A percentile compares a stretch with the other conserved stretches of the same genome.
Conservation (phyloP, 2,329 filamentous ascomycete species). For the Cercospora nicotianae region DNA sequence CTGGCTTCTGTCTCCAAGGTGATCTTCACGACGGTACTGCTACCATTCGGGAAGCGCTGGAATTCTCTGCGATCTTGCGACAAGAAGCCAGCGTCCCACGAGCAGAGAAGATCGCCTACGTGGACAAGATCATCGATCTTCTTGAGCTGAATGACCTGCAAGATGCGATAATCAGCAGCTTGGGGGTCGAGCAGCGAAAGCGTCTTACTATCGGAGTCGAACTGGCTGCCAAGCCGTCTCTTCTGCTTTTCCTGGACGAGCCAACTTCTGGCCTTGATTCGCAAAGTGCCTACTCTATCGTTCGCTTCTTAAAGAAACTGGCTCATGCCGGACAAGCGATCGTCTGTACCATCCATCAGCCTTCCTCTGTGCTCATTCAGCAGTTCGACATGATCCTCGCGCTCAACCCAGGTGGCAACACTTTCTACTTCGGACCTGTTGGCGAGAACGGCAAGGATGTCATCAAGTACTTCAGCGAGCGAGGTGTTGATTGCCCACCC, state of each 20-base stretch:
- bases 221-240: slow-evolving; percentile 66
- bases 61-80: slow-evolving; percentile 67
- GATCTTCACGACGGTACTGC: slow-evolving; percentile 69
- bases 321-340: slow-evolving; percentile 67
- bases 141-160: slow-evolving; percentile 66
- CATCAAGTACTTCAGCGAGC: slow-evolving; percentile 66
- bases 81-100: slow-evolving; percentile 57
- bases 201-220: slow-evolving; percentile 73
- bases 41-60: slow-evolving; percentile 66
- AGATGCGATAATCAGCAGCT: slow-evolving; percentile 64
- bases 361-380: slow-evolving; percentile 66
- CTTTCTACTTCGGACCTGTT: slow-evolving; percentile 72
- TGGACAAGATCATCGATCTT: slow-evolving; percentile 65
- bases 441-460: slow-evolving; percentile 66
- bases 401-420: slow-evolving; percentile 67
- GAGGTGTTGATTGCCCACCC: slow-evolving; percentile 66
- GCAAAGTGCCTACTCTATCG: slow-evolving; percentile 67
- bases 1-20: slow-evolving; percentile 71
- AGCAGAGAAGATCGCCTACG: slow-evolving; percentile 65
- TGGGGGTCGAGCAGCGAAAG: slow-evolving; percentile 71
- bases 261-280: slow-evolving; percentile 70
- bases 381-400: slow-evolving; percentile 74
- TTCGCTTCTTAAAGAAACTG: slow-evolving; percentile 68
- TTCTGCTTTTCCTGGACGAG: slow-evolving; percentile 71
- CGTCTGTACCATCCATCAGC: slow-evolving; percentile 73